Base-by-base conservation (phyloP, 768 basidiomycete species). In the Phylloporus rhodoxanthus region DNA sequence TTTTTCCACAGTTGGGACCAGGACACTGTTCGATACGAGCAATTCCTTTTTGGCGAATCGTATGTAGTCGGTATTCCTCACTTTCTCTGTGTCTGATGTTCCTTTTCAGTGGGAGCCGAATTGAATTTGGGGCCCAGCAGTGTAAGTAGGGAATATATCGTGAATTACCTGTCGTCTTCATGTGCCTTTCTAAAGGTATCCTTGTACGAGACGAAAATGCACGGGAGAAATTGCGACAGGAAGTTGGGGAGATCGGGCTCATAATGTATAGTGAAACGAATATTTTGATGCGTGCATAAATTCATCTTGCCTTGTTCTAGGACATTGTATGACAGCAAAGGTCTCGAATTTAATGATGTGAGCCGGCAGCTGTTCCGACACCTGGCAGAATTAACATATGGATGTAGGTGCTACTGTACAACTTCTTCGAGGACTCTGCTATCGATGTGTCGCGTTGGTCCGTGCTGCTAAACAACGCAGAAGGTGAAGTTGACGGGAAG, bases 401-500 rank as follows among this genome's bases (percentile, higher is more conserved):
- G 13, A 34, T 42, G 0, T 49, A 87, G 85, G 85, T 89, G 5
- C 70, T 89, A 3, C 57, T 89, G 10, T 87, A 82, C 57, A 81
- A 89, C 53, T 87, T 87, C 64, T 89, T 89, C 56, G 74, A 78
- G 21, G 82, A 85, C 54, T 88, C 87, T 0, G 55, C 59, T 0
- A 64, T 77, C 2, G 74, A 74, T 34, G 48, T 61, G 2, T 64
- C 76, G 0, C 80, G 80, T 41, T 87, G 85, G 85, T 70, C 81
- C 8, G 70, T 84, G 1, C 66, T 85, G 4, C 59, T 82, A 4
- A 77, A 79, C 43, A 69, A 63, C 1, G 46, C 73, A 0, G 61
- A 69, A 29, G 59, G 64, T n/a, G 44, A 52, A 20, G 45, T 49
- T 23, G 39, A 59, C 7, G 52, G 50, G 2, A 50, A 42, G 30